These are phyloP conservation scores for Quercus glauca DNA, from an alignment of 306 rosid species.

Conservation along the genomic window DNA sequence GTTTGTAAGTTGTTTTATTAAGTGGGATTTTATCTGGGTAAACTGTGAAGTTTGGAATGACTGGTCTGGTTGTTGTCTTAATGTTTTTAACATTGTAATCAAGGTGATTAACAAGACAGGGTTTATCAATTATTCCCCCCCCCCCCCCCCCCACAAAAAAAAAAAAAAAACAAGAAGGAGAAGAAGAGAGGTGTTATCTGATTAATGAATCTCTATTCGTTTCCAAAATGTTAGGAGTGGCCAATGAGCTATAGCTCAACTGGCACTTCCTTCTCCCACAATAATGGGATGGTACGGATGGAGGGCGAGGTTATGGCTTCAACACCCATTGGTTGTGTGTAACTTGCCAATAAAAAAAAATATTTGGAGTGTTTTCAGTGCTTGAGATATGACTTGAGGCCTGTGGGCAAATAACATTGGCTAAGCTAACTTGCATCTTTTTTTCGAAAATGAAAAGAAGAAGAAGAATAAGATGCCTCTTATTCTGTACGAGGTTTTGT, in stretches of 20 bases:
- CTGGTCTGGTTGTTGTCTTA: too few species aligned
- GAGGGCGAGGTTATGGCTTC: too few species aligned
- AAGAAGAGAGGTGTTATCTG: neutral
- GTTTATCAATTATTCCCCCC: too few species aligned
- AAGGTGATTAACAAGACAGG: neutral
- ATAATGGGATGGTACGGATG: too few species aligned
- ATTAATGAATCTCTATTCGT: neutral
- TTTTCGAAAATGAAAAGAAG: too few species aligned
- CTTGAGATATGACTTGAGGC: neutral
- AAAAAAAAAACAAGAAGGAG: neutral
- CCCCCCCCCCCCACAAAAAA: too few species aligned
- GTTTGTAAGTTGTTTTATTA: neutral
- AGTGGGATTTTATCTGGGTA: neutral
- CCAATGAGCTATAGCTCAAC: too few species aligned
- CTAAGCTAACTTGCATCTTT: neutral
- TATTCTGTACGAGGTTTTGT: neutral
- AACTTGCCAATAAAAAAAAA: too few species aligned
- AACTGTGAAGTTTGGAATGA: too few species aligned
- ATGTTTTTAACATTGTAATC: neutral
- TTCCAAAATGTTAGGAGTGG: neutral
- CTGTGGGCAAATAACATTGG: neutral
- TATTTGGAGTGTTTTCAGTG: neutral
- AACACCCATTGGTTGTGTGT: too few species aligned
- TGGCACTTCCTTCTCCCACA: too few species aligned
- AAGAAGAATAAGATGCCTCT: neutral